Base-by-base conservation (phyloP, 2,329 filamentous ascomycete species). In the Karstenula rhodostoma region DNA sequence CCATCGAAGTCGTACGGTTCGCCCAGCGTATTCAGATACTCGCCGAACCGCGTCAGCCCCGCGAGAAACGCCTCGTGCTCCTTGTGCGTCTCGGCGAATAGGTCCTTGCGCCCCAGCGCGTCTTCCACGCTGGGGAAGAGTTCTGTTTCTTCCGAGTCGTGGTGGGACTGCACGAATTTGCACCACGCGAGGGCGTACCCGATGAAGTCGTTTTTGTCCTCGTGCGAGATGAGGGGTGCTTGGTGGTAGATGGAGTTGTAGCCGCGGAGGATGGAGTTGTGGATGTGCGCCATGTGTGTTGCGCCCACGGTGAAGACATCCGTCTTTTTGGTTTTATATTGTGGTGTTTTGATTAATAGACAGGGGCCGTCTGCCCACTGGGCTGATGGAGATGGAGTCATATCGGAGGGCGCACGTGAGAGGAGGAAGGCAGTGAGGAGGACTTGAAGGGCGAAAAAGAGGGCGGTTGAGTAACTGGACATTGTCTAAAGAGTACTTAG, bases 241-340 rank as follows among this genome's bases (percentile, higher is more conserved):
- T 81, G 78, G 0, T 73, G 67, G 57, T 78, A 79, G 27, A 80
- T 79, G 17, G 73, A 74, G 64, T 80, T 81, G 65, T 77, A 79
- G 40, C 76, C 77, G 37, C 78, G 70, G 7, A 81, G 63, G 42
- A 80, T 75, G 0, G 76, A 67, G 46, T 81, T 81, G 66, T 81
- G 79, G 12, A 80, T 70, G 40, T 77, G 68, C 8, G 76, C 71
- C 78, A 78, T 77, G 49, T 77, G 73, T 17, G 73, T 71, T 33
- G 75, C 73, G n/a, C 74, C 74, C 7, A 61, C 65, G 6, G 74
- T 77, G 59, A 73, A 77, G 7, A 73, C 71, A 48, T 77, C 73
- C 13, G 67, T 67, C 70, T 73, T 75, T 35, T 75, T 73, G 9
- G 72, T 75, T 27, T 57, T 67, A 64, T 68, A 74, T 40, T 72